Base-by-base conservation (phyloP, 2,329 filamentous ascomycete genomes). In the Akanthomyces dipterigenus region DNA sequence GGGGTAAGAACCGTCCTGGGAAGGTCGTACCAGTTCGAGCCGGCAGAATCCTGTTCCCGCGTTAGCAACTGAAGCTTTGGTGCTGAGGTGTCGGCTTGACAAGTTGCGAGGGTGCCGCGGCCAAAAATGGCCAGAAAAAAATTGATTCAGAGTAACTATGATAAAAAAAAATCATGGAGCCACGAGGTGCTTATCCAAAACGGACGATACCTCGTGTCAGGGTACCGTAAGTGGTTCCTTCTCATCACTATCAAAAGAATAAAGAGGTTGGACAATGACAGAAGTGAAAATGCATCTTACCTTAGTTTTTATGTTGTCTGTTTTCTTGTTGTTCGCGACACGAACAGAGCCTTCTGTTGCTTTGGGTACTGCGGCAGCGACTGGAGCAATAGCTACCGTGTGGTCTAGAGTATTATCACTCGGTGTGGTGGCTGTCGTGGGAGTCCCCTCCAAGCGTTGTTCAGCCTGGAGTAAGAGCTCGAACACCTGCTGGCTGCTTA, bases 21-120 rank as follows among this genome's bases (percentile, higher is more conserved):
- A 59, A 99, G 80, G 68, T 96, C 84, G 77, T 89, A 98, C 93
- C 93, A 98, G 62, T 89, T 80, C 18, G 86, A 76, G 49, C 93
- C 95, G 55, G 93, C 89, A 64, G 88, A 89, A 62, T 79, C 70
- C 73, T 76, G 53, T 55, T 14, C 20, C 5, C 3, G 12, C 34
- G 60, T 61, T 50, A 61, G 53, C 34, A 22, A 31, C 24, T 24
- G 56, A 51, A 34, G 24, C n/a, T 3, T 2, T 6, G 31, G 2
- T 16, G 22, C 31, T 11, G 2, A 12, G 34, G 16, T 31, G 6
- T 22, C 24, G 36, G 26, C 18, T 38, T 14, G 43, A 31, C 16
- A 45, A 18, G 31, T 26, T 56, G n/a, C n/a, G 4, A n/a, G 18
- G 16, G 28, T 8, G 40, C 31, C 42, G 38, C 40, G 26, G 11